Evolutionary conservation across 2,329 filamentous ascomycete species (phyloP).

Genomic region (Tolypocladium pustulatum): DNA sequence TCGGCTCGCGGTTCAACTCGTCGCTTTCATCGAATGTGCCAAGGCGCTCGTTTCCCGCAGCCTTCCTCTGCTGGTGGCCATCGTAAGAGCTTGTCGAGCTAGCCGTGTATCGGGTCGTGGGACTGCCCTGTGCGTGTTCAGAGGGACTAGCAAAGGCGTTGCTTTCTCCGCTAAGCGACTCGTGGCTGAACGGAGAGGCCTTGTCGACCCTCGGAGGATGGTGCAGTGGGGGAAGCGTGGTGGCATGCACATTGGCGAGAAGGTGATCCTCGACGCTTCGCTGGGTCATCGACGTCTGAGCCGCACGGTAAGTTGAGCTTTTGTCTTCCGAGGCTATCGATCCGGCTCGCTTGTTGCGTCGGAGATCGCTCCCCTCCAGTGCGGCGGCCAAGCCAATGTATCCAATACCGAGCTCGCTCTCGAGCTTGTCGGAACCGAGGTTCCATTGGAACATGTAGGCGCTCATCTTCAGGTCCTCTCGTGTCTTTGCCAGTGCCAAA

Average conservation of each 20-base stretch:
- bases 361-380: conserved; percentile 33
- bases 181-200: conserved; percentile 2
- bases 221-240: neutral
- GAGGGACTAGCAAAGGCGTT: neutral
- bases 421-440: conserved; percentile 45
- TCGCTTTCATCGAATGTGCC: conserved; percentile 16
- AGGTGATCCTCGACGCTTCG: conserved; percentile 5
- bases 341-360: conserved; percentile 7
- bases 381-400: conserved; percentile 58
- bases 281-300: neutral
- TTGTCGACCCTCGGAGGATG: conserved; percentile 3
- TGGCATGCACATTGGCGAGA: neutral
- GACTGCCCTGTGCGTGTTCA: conserved; percentile 4
- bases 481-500: conserved; percentile 43
- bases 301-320: neutral
- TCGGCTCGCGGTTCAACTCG: conserved; percentile 2
- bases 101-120: conserved; percentile 11
- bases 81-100: conserved; percentile 21
- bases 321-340: conserved; percentile 6
- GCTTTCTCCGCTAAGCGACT: conserved; percentile 8
- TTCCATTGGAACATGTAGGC: conserved; percentile 56
- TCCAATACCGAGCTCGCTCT: conserved; percentile 52
- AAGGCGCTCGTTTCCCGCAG: conserved; percentile 13
- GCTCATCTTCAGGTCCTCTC: conserved; percentile 53
- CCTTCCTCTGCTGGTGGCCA: conserved; percentile 9